Base-by-base conservation (phyloP, 2,329 filamentous ascomycete species). In the Hypoxylon rubiginosum region DNA sequence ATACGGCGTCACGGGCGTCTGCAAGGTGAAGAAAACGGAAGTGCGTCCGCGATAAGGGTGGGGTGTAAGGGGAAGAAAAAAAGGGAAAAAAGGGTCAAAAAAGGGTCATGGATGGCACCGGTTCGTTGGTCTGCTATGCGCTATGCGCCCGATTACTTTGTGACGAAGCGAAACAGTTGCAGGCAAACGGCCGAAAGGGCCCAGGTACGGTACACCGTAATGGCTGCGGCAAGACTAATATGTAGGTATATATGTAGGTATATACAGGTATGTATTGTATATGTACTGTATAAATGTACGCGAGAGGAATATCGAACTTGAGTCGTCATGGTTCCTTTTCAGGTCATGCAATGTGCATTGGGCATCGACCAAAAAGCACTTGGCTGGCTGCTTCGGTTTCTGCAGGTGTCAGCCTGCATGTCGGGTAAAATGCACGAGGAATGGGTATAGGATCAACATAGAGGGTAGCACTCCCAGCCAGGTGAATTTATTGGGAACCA, bases 1-100 rank as follows among this genome's bases (percentile, higher is more conserved):
- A 52, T 53, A 69, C 60, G 55, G 64, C 64, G 66, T 67, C 66
- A 62, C 67, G 65, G 67, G 70, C 68, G 66, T 72, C 73, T 76
- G 73, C 75, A 75, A 67, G 69, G 64, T 67, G 73, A 70, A 74
- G 65, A 70, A 76, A 72, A 69, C 58, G 71, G 72, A 74, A 75
- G 62, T 63, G 59, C 55, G 49, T 66, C 50, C 57, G 59, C 21
- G 62, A 63, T 58, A 57, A 59, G 52, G 53, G 62, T 63, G 67
- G 62, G 55, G 58, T 63, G 54, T 15, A 57, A 34, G 46, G 21
- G 32, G 51, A 19, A 54, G 36, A 59, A 45, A 11, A 48, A 45
- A 49, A 60, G 51, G 11, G 17, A 32, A 41, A 26, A 11, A 45
- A 21, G 15, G 24, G 28, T n/a, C n/a, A 19, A 34, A 36, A 36